A percentile compares a stretch with the other conserved stretches of the same genome.
These are phyloP conservation scores for Physcomitrellopsis africana DNA, from an alignment of 225 moss, liverwort and hornwort genomes.

Conservation along the genomic window DNA sequence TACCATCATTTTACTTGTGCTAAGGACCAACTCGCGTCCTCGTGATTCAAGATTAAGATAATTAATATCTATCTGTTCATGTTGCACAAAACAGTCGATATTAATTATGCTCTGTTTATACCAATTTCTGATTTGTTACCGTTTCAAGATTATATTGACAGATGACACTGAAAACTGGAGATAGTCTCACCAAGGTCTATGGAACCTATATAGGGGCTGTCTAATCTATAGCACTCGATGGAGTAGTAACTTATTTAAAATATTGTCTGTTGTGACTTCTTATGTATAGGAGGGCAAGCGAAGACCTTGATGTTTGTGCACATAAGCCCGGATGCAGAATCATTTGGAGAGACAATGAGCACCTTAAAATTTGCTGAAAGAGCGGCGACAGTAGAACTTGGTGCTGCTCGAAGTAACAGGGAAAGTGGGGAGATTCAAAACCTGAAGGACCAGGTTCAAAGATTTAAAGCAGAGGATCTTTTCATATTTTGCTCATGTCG, in stretches of 20 bases:
- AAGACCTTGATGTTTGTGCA: too few species aligned
- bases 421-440: slow-evolving; percentile 86
- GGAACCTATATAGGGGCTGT: slow-evolving; percentile 15
- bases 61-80: too few species aligned
- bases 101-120: not conserved
- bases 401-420: slow-evolving; percentile 83
- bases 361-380: slow-evolving; percentile 94
- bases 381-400: slow-evolving; percentile 90
- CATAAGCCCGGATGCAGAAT: slow-evolving; percentile 81
- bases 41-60: too few species aligned
- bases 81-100: too few species aligned
- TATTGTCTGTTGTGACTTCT: slow-evolving; percentile 15
- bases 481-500: not conserved
- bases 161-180: not conserved
- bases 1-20: slow-evolving; percentile 5
- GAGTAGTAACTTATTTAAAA: not conserved
- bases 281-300: slow-evolving; percentile 73
- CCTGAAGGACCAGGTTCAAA: slow-evolving; percentile 76
- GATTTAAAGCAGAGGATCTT: slow-evolving; percentile 20
- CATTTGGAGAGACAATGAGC: slow-evolving; percentile 90
- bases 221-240: not conserved
- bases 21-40: not conserved
- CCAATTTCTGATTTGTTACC: not conserved
- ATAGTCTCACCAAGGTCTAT: not conserved
- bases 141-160: not conserved